Evolutionary conservation across 352 stramenopile genomes (phyloP), one percentile per base, ranked within the genome.

Genomic region (Plasmopara viticola): DNA sequence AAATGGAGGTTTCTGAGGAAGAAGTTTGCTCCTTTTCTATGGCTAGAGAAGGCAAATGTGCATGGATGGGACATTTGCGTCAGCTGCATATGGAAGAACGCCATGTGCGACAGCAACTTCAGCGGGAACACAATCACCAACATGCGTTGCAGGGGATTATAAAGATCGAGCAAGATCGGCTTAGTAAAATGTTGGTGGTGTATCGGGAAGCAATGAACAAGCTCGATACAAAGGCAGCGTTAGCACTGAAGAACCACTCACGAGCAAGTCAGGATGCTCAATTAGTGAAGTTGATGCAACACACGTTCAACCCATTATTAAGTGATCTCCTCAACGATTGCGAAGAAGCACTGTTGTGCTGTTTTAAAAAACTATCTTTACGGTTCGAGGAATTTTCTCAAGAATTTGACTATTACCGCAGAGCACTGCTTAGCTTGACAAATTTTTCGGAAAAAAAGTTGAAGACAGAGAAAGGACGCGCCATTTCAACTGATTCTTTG

Each of bases 361-460:
- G 78, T 14, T 76, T 90, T 37, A 64, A 58, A 14, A 86, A 81
- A 51, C 46, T 93, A 28, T 72, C 74, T 2, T 42, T 62, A 13
- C 80, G 83, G 5, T 88, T 86, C 31, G 70, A 78, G 28, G 78
- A 90, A 31, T 91, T 93, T 43, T 64, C 72, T 40, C 64, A 86
- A 48, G 83, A 93, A 39, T 93, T 88, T 33, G 69, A 78, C 25
- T 91, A 93, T 57, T 93, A 93, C 33, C 72, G 66, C 12, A 73
- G 70, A 38, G 77, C 76, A 12, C 44, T 93, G 29, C 53, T 79
- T 25, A 72, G 56, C 30, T 66, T 91, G 12, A 68, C 60, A 9
- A 60, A 68, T 18, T 51, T 51, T 20, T n/a, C 43, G 45, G 40
- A 18, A 14, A 45, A 61, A 9, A 15, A 60, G 1, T 34, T 62